A percentile compares a stretch with the other conserved stretches of the same genome.
phyloP scores from a whole-genome alignment of 1,284 basidiomycete genomes.

The Meripilus lineatus region DNA sequence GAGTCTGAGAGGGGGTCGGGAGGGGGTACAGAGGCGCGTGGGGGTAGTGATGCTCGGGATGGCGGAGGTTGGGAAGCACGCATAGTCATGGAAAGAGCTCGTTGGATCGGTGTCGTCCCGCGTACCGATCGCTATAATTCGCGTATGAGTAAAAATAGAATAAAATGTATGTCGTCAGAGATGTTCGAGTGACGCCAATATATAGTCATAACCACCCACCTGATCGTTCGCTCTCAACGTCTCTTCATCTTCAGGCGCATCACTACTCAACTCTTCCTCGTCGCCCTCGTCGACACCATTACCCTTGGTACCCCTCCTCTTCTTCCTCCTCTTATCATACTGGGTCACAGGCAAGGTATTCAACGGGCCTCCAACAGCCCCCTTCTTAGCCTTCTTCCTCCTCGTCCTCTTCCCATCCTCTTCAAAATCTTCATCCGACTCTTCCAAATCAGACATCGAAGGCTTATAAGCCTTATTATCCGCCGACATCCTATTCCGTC shows the following conservation, averaged over 20 bases:
- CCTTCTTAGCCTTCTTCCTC: conserved; percentile 46
- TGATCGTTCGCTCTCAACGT: conserved; percentile 29
- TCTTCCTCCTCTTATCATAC: conserved; percentile 50
- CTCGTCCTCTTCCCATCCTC: conserved; percentile 48
- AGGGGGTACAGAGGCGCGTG: conserved; percentile 24
- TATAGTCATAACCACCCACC: conserved; percentile 9
- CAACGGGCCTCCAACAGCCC: conserved; percentile 50
- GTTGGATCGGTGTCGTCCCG: conserved; percentile 3
- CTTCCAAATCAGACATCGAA: conserved; percentile 52
- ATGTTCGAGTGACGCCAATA: neutral
- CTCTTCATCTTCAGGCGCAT: conserved; percentile 30
- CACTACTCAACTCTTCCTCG: conserved; percentile 41
- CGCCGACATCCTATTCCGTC: conserved; percentile 56
- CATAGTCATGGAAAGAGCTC: conserved; percentile 26
- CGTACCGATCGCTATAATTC: conserved; percentile 17
- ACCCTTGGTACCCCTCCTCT: conserved; percentile 29
- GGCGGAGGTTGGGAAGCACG: conserved; percentile 31
- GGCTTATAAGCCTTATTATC: conserved; percentile 81
- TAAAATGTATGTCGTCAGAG: neutral
- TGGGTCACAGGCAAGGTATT: conserved; percentile 61
- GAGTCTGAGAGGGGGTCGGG: conserved; percentile 13
- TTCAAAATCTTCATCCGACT: conserved; percentile 54
- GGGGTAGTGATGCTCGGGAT: conserved; percentile 21
- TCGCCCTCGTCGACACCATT: conserved; percentile 30
- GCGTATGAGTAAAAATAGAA: neutral